These are phyloP conservation scores for Citrus sinensis DNA, from an alignment of 345 rosid genomes.

Conservation along the genomic window DNA sequence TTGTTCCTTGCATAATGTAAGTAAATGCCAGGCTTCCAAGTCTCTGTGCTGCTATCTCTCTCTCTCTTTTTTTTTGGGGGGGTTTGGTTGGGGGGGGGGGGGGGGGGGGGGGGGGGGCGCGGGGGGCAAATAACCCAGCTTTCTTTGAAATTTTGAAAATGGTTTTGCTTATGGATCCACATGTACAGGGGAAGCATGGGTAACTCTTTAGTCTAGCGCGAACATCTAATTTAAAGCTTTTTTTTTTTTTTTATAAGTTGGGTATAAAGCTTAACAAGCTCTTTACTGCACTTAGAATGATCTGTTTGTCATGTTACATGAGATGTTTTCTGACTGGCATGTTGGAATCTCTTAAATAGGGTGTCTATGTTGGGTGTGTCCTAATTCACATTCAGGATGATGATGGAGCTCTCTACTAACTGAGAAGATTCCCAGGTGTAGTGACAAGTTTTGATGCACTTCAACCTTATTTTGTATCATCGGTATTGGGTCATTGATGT, in stretches of 20 bases:
- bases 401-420: constrained; percentile 80
- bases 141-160: not conserved
- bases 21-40: not conserved
- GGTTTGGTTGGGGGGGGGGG: no score
- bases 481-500: constrained; percentile 34
- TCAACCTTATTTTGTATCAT: constrained; percentile 47
- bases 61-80: no score
- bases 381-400: constrained; percentile 65
- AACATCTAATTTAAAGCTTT: constrained; percentile 5
- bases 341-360: constrained; percentile 87
- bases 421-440: constrained; percentile 82
- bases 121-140: no score
- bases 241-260: not conserved
- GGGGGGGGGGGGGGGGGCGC: no score
- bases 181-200: not conserved
- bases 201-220: constrained; percentile 1
- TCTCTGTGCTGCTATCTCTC: not conserved
- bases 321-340: constrained; percentile 48
- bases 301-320: constrained; percentile 41
- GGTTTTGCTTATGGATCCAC: not conserved
- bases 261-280: constrained; percentile 18
- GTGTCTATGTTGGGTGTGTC: constrained; percentile 75
- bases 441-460: constrained; percentile 63
- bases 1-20: not conserved
- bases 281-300: constrained; percentile 31